Percentiles rank a stretch among this genome's conserved stretches.
phyloP scores from a whole-genome alignment of 495 filamentous ascomycete genomes.

The Chaetomidium leptoderma region DNA sequence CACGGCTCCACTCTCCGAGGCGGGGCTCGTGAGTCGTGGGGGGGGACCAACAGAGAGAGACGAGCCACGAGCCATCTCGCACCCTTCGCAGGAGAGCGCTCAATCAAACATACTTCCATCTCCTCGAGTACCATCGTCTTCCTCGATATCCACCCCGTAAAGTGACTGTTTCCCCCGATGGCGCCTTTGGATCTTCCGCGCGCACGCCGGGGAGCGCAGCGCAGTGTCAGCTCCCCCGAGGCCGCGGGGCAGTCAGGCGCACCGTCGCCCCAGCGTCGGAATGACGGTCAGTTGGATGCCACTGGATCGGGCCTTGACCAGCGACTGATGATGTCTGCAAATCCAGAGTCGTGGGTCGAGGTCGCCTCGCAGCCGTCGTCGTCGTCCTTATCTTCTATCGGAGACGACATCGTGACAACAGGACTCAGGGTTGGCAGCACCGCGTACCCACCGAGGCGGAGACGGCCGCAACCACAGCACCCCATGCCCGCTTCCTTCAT shows the following conservation, averaged over 20 bases:
- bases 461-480: slow-evolving; percentile 50
- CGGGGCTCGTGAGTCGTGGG: slow-evolving; percentile 15
- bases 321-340: slow-evolving; percentile 35
- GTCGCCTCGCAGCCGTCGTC: slow-evolving; percentile 85
- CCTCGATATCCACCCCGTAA: not conserved
- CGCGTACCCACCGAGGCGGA: slow-evolving; percentile 50
- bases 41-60: slow-evolving; percentile 5
- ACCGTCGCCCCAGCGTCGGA: slow-evolving; percentile 27
- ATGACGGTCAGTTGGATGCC: slow-evolving; percentile 35
- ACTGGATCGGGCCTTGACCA: not conserved
- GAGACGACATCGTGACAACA: slow-evolving; percentile 82
- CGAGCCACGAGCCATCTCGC: slow-evolving; percentile 10
- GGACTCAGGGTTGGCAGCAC: slow-evolving; percentile 66
- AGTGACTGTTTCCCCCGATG: slow-evolving; percentile 15
- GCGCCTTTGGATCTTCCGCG: slow-evolving; percentile 21
- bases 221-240: slow-evolving; percentile 8
- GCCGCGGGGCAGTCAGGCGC: slow-evolving; percentile 16
- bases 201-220: slow-evolving; percentile 11
- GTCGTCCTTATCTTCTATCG: slow-evolving; percentile 84
- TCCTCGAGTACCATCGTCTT: not conserved
- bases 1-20: slow-evolving; percentile 16
- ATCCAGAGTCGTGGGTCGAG: slow-evolving; percentile 93
- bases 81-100: not conserved
- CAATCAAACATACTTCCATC: slow-evolving; percentile 2
- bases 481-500: slow-evolving; percentile 33